A percentile compares a stretch with the other conserved stretches of the same genome.
phyloP scores from a whole-genome alignment of 257 asterid species.

The Solanum clarkiae region DNA sequence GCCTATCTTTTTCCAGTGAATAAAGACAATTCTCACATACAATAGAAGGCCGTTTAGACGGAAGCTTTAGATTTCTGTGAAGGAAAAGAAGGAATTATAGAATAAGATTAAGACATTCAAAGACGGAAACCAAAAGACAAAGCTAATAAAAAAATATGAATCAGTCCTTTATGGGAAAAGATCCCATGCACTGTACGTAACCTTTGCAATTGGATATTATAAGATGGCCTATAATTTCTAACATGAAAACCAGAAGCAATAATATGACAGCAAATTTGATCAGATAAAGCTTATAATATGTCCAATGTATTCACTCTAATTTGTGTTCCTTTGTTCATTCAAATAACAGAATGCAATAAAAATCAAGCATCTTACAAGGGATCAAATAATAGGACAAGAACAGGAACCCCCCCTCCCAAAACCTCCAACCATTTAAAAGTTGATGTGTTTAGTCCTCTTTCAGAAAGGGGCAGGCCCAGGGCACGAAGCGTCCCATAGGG shows the following conservation, averaged over 20 bases:
- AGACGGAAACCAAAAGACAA: background rate
- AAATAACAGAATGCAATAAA: background rate
- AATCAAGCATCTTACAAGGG: no score
- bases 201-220: background rate
- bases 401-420: no score
- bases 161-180: background rate
- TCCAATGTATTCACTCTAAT: background rate
- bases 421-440: no score
- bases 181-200: background rate
- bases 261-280: background rate
- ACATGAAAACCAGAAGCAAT: background rate
- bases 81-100: conserved; percentile 1
- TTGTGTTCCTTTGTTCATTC: background rate
- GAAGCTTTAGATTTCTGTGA: conserved; percentile 77
- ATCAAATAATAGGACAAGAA: no score
- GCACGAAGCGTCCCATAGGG: no score
- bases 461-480: no score
- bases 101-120: background rate
- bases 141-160: background rate
- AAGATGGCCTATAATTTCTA: background rate
- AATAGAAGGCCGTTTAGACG: conserved; percentile 71
- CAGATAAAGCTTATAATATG: background rate
- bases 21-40: conserved; percentile 89
- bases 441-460: no score
- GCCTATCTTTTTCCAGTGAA: conserved; percentile 59